Percentiles rank a stretch among this genome's conserved stretches.
phyloP scores from a whole-genome alignment of 225 moss, liverwort and hornwort species.

The Neckera pumila region DNA sequence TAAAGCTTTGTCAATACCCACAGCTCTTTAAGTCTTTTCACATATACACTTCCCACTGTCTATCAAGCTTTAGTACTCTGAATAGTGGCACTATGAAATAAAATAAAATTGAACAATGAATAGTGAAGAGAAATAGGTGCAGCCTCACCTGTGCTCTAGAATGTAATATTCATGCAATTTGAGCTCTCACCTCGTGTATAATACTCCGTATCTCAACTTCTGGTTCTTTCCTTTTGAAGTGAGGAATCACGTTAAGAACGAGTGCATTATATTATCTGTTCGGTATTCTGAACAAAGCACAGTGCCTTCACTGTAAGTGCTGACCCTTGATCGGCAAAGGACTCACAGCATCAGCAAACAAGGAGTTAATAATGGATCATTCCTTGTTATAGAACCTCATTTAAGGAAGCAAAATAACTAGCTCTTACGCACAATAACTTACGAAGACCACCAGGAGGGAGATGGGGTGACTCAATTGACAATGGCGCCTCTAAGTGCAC shows the following conservation, averaged over 20 bases:
- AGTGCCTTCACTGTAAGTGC: neutral
- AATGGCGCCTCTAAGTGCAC: neutral
- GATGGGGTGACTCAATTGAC: neutral
- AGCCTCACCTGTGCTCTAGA: neutral
- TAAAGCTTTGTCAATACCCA: neutral
- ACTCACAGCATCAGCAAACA: neutral
- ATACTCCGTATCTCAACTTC: constrained; percentile 40
- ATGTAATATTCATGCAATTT: neutral
- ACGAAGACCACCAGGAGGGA: neutral
- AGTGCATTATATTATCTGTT: neutral
- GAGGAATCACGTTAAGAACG: constrained; percentile 5
- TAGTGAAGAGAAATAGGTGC: neutral
- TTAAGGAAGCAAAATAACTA: neutral
- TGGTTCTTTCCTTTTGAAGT: constrained; percentile 33
- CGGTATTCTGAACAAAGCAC: neutral
- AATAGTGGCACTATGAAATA: neutral
- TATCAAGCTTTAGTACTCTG: neutral
- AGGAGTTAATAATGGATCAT: neutral
- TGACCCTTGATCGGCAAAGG: neutral
- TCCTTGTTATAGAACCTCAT: neutral
- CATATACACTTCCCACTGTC: neutral
- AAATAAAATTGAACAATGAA: neutral
- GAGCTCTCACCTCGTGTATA: constrained; percentile 27
- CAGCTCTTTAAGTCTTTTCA: neutral
- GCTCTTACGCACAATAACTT: neutral